A percentile compares a stretch with the other conserved stretches of the same genome.
phyloP scores from a whole-genome alignment of 352 stramenopile species.

The Globisporangium megalacanthum region DNA sequence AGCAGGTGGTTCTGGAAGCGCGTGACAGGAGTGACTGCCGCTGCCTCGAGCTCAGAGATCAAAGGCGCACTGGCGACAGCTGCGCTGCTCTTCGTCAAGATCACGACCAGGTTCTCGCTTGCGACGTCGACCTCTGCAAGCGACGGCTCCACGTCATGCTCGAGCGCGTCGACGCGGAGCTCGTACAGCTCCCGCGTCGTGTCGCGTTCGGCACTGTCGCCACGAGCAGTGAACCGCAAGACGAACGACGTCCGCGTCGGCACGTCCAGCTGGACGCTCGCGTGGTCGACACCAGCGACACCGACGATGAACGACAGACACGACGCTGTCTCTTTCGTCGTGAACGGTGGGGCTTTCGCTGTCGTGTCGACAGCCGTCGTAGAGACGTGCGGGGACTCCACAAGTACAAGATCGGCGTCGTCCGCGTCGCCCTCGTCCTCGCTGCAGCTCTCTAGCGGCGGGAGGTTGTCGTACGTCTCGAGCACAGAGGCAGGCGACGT shows the following conservation, averaged over 20 bases:
- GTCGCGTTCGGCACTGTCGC: not conserved
- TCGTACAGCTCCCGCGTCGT: slow-evolving; percentile 22
- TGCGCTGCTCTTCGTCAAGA: slow-evolving; percentile 38
- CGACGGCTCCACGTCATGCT: slow-evolving; percentile 22
- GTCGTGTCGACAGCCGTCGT: not conserved
- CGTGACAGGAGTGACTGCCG: slow-evolving; percentile 17
- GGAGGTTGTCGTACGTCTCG: slow-evolving; percentile 35
- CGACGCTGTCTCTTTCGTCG: slow-evolving; percentile 32
- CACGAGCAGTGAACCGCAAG: slow-evolving; percentile 21
- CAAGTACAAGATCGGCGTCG: slow-evolving; percentile 7
- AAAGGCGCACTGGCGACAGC: not conserved
- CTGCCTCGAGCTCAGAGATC: not conserved
- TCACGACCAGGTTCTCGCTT: slow-evolving; percentile 68
- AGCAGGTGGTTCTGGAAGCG: slow-evolving; percentile 72
- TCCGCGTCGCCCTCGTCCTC: slow-evolving; percentile 35
- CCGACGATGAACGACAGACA: slow-evolving; percentile 51
- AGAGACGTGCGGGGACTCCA: not conserved
- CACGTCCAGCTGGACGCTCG: slow-evolving; percentile 36
- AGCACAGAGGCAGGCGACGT: not conserved
- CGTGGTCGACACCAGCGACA: slow-evolving; percentile 27
- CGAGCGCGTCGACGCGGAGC: slow-evolving; percentile 23
- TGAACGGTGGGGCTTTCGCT: slow-evolving; percentile 19
- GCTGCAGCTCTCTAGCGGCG: slow-evolving; percentile 49
- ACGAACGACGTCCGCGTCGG: slow-evolving; percentile 27
- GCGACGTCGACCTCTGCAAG: slow-evolving; percentile 44